These are phyloP conservation scores for Colletotrichum paranaense DNA, from an alignment of 2,329 filamentous ascomycete species.

Conservation along the genomic window DNA sequence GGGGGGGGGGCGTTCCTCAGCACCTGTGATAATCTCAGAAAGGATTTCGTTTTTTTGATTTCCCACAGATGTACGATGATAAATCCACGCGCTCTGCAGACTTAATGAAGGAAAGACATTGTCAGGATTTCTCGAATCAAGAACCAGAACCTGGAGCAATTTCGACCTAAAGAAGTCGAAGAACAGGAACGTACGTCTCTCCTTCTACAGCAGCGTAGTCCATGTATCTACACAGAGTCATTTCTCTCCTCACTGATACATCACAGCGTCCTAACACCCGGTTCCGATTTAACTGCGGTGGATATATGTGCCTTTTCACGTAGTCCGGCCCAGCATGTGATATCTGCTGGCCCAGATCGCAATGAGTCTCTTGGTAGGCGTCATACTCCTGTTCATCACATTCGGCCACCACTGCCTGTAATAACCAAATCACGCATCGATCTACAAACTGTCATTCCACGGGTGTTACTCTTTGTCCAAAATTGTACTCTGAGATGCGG, in stretches of 20 bases:
- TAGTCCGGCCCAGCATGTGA: background rate
- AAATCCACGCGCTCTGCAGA: too few species aligned
- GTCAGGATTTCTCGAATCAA: too few species aligned
- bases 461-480: background rate
- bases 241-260: background rate
- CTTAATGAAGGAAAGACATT: too few species aligned
- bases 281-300: background rate
- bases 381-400: background rate
- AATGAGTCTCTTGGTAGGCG: background rate
- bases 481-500: background rate
- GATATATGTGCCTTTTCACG: background rate
- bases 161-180: too few species aligned
- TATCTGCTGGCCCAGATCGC: background rate
- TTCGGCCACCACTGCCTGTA: background rate
- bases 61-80: too few species aligned
- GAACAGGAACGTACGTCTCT: background rate
- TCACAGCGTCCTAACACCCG: background rate
- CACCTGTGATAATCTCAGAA: too few species aligned
- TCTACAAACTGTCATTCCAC: background rate
- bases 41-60: too few species aligned
- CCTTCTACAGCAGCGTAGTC: background rate
- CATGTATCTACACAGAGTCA: background rate
- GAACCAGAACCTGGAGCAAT: too few species aligned
- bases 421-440: background rate
- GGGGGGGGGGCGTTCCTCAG: too few species aligned